These are phyloP conservation scores for Phytophthora nicotianae DNA, from an alignment of 352 stramenopile genomes.

Conservation along the genomic window DNA sequence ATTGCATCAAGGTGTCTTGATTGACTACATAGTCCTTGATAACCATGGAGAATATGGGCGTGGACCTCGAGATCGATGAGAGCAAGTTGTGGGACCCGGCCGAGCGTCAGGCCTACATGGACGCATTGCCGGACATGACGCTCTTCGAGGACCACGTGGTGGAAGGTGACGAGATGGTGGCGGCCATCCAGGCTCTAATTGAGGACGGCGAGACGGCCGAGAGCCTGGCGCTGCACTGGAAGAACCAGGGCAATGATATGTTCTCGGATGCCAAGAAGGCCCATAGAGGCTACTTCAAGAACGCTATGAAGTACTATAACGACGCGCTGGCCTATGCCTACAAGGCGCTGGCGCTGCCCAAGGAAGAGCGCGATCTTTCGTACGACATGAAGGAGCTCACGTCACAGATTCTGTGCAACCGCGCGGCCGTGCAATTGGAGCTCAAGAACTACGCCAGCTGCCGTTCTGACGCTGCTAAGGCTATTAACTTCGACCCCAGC, in stretches of 20 bases:
- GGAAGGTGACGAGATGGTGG: slow-evolving; percentile 86
- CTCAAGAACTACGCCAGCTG: slow-evolving; percentile 89
- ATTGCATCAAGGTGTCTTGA: slow-evolving; percentile 5
- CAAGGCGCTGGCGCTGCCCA: slow-evolving; percentile 72
- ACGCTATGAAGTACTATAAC: slow-evolving; percentile 82
- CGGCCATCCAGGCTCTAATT: slow-evolving; percentile 86
- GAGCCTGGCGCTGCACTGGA: slow-evolving; percentile 86
- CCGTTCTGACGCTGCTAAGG: slow-evolving; percentile 76
- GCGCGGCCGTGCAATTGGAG: slow-evolving; percentile 80
- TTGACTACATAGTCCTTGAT: not conserved
- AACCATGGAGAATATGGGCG: slow-evolving; percentile 62
- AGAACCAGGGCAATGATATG: slow-evolving; percentile 90
- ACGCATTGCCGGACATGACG: slow-evolving; percentile 85
- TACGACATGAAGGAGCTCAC: slow-evolving; percentile 78
- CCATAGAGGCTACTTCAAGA: slow-evolving; percentile 73
- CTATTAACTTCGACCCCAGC: slow-evolving; percentile 67
- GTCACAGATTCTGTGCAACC: slow-evolving; percentile 82
- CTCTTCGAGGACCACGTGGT: slow-evolving; percentile 90
- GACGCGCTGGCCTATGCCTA: slow-evolving; percentile 78
- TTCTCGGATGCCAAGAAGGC: slow-evolving; percentile 77
- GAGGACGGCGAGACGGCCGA: slow-evolving; percentile 88
- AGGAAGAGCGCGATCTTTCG: slow-evolving; percentile 58
- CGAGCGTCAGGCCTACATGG: slow-evolving; percentile 85
- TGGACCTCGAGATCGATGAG: slow-evolving; percentile 89
- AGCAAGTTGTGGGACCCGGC: slow-evolving; percentile 84